Percentiles rank a stretch among this genome's conserved stretches.
Evolutionary conservation across 73 alveolate genomes (phyloP).

Genomic region (Paramecium tetraurelia): DNA sequence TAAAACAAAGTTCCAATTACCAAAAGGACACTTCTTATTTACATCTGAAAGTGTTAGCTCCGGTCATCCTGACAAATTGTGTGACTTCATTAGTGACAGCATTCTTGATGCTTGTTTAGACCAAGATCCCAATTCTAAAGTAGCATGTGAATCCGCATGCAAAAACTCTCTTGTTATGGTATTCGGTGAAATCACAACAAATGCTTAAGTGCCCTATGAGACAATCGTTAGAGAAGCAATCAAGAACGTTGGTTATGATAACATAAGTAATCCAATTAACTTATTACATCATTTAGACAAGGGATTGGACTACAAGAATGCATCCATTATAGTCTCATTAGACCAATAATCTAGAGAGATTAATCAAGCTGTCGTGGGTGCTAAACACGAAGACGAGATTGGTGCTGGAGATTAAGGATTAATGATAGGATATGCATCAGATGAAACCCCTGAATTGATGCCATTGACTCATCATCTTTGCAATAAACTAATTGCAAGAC

Average conservation of each 20-base stretch:
- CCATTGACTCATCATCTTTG: constrained; percentile 96
- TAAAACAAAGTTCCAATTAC: constrained; percentile 54
- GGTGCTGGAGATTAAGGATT: constrained; percentile 99
- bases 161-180: constrained; percentile 90
- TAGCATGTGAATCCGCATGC: constrained; percentile 95
- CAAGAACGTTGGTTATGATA: constrained; percentile 94
- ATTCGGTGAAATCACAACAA: constrained; percentile 95
- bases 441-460: constrained; percentile 93
- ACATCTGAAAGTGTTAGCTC: constrained; percentile 97
- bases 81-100: constrained; percentile 96
- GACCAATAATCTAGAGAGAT: constrained; percentile 90
- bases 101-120: constrained; percentile 95
- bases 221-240: constrained; percentile 92
- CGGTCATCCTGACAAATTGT: constrained; percentile 99
- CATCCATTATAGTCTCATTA: constrained; percentile 88
- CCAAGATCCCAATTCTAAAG: constrained; percentile 93
- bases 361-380: constrained; percentile 92
- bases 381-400: constrained; percentile 88
- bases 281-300: constrained; percentile 60
- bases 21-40: constrained; percentile 85
- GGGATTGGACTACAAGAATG: constrained; percentile 92
- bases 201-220: constrained; percentile 79
- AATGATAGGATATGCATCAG: constrained; percentile 99
- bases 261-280: constrained; percentile 64
- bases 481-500: constrained; percentile 82